Evolutionary conservation across 129 eudicot species (phyloP).

Genomic region (Oenanthe sinensis): DNA sequence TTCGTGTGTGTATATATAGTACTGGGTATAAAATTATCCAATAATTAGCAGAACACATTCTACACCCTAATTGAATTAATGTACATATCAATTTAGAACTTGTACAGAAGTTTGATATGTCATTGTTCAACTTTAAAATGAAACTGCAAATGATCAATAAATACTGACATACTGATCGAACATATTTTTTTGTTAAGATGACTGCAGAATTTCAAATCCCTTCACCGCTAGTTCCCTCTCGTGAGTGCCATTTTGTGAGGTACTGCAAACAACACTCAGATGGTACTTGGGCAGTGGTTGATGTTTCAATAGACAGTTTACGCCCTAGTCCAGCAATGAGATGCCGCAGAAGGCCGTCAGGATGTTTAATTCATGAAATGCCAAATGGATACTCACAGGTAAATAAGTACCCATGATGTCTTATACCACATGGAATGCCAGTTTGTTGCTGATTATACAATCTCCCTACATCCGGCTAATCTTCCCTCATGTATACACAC

Average conservation of each 20-base stretch:
- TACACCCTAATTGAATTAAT: too few relatives aligned
- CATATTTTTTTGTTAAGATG: constrained; percentile 17
- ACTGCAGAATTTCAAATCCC: constrained; percentile 31
- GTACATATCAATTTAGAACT: background rate
- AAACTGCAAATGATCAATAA: background rate
- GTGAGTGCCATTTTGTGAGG: constrained; percentile 27
- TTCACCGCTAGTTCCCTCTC: constrained; percentile 32
- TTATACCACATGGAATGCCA: background rate
- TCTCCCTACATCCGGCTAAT: background rate
- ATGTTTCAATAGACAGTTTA: constrained; percentile 28
- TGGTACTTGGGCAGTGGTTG: constrained; percentile 38
- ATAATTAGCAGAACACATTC: too few relatives aligned
- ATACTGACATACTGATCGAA: too few relatives aligned
- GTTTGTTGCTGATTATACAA: background rate
- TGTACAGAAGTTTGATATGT: background rate
- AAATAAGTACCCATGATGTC: background rate
- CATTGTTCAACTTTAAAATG: background rate
- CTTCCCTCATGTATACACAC: background rate
- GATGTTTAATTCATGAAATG: constrained; percentile 40
- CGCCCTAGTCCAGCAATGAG: constrained; percentile 12
- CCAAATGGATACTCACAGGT: constrained; percentile 42
- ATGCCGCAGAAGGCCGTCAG: constrained; percentile 35
- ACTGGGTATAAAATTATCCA: too few relatives aligned
- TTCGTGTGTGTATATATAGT: too few relatives aligned
- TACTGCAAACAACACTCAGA: constrained; percentile 24